These are phyloP conservation scores for Crithidia bombi DNA, from an alignment of 208 protist species.

Conservation along the genomic window DNA sequence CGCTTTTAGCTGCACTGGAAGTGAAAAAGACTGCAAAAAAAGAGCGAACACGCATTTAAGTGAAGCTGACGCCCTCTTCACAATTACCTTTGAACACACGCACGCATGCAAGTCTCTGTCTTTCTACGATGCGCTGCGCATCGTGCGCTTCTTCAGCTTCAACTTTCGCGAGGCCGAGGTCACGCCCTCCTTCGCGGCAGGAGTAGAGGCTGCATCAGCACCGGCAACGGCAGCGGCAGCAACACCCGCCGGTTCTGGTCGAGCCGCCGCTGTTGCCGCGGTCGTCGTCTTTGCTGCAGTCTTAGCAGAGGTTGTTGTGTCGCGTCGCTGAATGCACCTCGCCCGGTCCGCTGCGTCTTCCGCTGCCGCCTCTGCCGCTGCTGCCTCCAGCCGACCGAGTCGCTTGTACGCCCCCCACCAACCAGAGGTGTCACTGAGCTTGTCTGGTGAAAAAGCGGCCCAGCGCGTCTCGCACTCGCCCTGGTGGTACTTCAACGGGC, in stretches of 20 bases:
- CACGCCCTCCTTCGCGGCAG: not conserved
- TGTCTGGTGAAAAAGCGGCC: conserved; percentile 67
- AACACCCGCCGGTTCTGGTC: not conserved
- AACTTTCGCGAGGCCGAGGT: conserved; percentile 23
- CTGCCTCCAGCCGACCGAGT: conserved; percentile 59
- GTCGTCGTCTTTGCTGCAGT: too few relatives aligned
- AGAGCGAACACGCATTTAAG: not conserved
- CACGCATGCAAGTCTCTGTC: not conserved
- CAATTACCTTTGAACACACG: too few relatives aligned
- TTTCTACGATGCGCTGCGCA: conserved; percentile 8
- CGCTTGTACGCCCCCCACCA: conserved; percentile 83
- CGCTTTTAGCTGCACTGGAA: too few relatives aligned
- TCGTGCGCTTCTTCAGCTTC: conserved; percentile 27
- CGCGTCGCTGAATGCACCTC: not conserved
- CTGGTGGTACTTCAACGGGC: conserved; percentile 64
- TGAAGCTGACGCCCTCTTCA: too few relatives aligned
- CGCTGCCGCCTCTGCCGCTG: conserved; percentile 25
- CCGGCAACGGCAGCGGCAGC: not conserved
- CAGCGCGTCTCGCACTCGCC: conserved; percentile 77
- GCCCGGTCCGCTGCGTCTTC: conserved; percentile 6
- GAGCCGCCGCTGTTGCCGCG: not conserved
- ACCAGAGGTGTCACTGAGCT: conserved; percentile 31
- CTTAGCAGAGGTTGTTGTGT: too few relatives aligned
- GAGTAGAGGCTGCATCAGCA: not conserved
- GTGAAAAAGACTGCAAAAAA: too few relatives aligned